Base-by-base conservation (phyloP, 495 filamentous ascomycete species). In the Aspergillus indologenus region DNA sequence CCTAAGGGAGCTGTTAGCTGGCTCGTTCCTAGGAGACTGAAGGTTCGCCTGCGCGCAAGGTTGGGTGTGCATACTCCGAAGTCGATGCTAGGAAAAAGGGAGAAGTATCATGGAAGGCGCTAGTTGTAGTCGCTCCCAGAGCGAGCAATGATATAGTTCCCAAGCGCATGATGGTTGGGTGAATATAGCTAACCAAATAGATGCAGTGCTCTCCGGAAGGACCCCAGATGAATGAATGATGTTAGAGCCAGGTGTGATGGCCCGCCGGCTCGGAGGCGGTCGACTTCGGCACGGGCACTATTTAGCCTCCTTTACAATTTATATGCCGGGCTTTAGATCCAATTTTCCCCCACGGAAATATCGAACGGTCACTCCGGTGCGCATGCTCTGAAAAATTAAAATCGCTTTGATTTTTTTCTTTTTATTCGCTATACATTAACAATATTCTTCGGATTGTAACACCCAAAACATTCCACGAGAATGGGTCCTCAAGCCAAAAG, bases 21-120 rank as follows among this genome's bases (percentile, higher is more conserved):
- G 53, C 48, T 59, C 56, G 61, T 61, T 9, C 34, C 12, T 29
- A 29, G 9, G 34, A 49, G 55, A 53, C 18, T 42, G 42, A 21
- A 45, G 24, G 17, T 21, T 12, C 22, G 24, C 46, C 21, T 42
- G 24, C 26, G 23, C 24, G 45, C 45, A 23, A 40, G 15, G 19
- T 20, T 54, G 58, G 45, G 53, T 48, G 62, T 56, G 75, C 87
- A 44, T 83, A 96, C 91, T 85, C 77, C 52, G 88, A 84, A 40
- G 83, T 88, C 22, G 92, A 95, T 66, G 91, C 85, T 23, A 96
- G 74, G 72, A 96, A 81, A 68, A 95, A 94, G 17, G 92, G 92
- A 45, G 90, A 92, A 0, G 91, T 89, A 65, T 96, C 87, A 49
- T 81, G 83, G 73, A 95, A 93, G 17, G 91, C 91, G 42, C 83